These are phyloP conservation scores for Aspergillus quadrilineatus DNA, from an alignment of 2,329 filamentous ascomycete species.

Conservation along the genomic window DNA sequence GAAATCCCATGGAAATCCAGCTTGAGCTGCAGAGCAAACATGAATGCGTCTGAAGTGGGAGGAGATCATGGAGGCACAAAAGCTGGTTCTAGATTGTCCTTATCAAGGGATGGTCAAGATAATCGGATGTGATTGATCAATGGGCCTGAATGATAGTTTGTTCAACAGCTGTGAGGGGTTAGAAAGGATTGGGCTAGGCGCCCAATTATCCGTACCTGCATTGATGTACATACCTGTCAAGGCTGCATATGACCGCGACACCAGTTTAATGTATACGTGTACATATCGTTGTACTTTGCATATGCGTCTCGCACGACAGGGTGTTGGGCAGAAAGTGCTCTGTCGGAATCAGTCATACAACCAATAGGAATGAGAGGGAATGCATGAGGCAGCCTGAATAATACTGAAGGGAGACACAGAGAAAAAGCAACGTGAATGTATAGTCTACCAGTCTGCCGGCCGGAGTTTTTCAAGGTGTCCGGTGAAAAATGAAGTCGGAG, in stretches of 20 bases:
- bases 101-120: neutral
- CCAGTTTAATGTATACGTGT: neutral
- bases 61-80: no score
- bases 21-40: neutral
- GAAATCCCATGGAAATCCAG: neutral
- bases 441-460: neutral
- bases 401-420: neutral
- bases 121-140: neutral
- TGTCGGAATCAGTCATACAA: neutral
- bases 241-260: neutral
- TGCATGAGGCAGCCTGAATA: neutral
- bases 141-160: neutral
- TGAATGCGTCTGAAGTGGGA: no score
- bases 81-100: neutral
- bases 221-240: neutral
- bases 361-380: neutral
- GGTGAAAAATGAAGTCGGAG: neutral
- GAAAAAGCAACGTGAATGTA: neutral
- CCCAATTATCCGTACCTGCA: neutral
- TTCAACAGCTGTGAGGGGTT: neutral
- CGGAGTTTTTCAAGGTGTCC: neutral
- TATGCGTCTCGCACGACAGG: neutral
- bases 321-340: neutral
- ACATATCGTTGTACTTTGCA: neutral
- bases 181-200: neutral